Evolutionary conservation across 106 monocot species (phyloP).

Genomic region (Dendrobium nobile): DNA sequence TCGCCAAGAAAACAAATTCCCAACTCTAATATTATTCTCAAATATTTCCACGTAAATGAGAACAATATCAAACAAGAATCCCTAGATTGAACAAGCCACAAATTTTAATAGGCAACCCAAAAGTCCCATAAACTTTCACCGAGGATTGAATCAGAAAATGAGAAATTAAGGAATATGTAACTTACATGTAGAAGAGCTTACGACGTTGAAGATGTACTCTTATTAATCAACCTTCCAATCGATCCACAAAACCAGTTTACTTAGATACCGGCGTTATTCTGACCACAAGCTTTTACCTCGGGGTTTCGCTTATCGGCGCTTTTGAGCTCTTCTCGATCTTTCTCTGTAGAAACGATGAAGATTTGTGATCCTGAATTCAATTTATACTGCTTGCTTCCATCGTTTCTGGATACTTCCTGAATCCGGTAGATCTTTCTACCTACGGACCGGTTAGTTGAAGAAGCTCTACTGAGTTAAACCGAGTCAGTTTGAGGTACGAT

Average conservation of each 20-base stretch:
- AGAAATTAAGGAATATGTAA: neutral
- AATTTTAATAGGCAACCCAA: neutral
- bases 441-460: neutral
- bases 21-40: neutral
- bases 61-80: neutral
- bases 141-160: neutral
- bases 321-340: neutral
- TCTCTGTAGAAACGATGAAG: neutral
- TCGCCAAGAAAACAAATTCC: neutral
- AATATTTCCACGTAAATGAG: neutral
- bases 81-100: neutral
- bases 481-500: too few relatives aligned
- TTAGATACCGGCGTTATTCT: constrained; percentile 1
- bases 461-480: too few relatives aligned
- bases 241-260: neutral
- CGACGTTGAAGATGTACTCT: neutral
- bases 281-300: neutral
- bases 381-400: neutral
- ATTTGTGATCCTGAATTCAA: neutral
- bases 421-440: neutral
- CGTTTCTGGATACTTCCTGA: neutral
- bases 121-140: neutral
- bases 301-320: neutral
- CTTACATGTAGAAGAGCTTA: neutral
- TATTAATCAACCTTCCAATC: neutral